These are phyloP conservation scores for Plasmodium gaboni DNA, from an alignment of 169 alveolate genomes.

Conservation along the genomic window DNA sequence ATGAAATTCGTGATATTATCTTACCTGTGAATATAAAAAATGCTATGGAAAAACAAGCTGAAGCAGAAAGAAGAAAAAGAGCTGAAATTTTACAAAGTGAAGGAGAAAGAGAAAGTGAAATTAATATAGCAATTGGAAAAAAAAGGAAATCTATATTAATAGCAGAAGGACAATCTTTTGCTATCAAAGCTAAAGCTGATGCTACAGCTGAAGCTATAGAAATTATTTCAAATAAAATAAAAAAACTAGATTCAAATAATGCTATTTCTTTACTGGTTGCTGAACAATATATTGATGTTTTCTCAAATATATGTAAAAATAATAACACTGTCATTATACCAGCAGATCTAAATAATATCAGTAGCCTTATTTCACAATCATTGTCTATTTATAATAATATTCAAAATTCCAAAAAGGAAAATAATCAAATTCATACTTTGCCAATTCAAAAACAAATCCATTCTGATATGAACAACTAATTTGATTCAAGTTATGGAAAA, in stretches of 20 bases:
- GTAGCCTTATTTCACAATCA: conserved; percentile 85
- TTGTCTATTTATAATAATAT: conserved; percentile 80
- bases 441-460: not conserved
- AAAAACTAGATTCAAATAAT: conserved; percentile 82
- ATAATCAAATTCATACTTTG: conserved; percentile 1
- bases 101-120: conserved; percentile 93
- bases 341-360: conserved; percentile 83
- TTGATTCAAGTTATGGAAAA: not conserved
- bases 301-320: conserved; percentile 86
- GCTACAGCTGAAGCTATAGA: conserved; percentile 89
- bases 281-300: conserved; percentile 90
- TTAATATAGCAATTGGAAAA: conserved; percentile 94
- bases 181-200: conserved; percentile 87
- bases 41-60: conserved; percentile 96
- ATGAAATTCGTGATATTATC: conserved; percentile 95
- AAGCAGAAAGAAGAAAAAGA: conserved; percentile 95
- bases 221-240: conserved; percentile 82
- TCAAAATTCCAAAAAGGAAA: conserved; percentile 16
- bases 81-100: conserved; percentile 95
- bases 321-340: conserved; percentile 89
- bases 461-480: conserved; percentile 34
- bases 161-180: conserved; percentile 94
- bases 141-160: conserved; percentile 88
- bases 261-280: conserved; percentile 88
- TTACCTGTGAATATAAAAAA: conserved; percentile 93